Evolutionary conservation across 192 early-diverging fungal genomes (phyloP).

Genomic region (Umbelopsis vinacea): DNA sequence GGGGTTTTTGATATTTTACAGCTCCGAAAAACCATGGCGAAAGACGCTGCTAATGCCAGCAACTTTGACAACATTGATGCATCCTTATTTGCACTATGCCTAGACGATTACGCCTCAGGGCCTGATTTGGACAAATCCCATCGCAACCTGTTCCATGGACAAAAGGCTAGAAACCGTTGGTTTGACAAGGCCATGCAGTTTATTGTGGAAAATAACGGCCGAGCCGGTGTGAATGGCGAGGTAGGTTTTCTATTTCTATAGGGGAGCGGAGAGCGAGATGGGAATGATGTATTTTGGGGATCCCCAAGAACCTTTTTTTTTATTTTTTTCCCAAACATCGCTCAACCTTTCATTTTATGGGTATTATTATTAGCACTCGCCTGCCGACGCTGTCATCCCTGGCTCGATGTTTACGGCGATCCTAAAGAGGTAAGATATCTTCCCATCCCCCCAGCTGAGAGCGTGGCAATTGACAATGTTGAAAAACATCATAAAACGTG

Average conservation of each 20-base stretch:
- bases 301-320: too few relatives aligned
- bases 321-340: too few relatives aligned
- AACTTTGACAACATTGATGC: conserved; percentile 71
- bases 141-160: conserved; percentile 78
- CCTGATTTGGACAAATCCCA: conserved; percentile 68
- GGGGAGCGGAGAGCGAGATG: background rate
- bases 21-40: conserved; percentile 54
- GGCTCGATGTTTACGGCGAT: conserved; percentile 80
- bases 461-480: conserved; percentile 4
- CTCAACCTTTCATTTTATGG: background rate
- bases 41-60: conserved; percentile 50
- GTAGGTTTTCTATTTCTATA: conserved; percentile 32
- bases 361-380: conserved; percentile 72
- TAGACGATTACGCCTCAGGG: conserved; percentile 77
- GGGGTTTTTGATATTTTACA: background rate
- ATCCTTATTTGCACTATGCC: conserved; percentile 85
- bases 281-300: too few relatives aligned
- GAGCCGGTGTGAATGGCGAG: conserved; percentile 93
- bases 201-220: conserved; percentile 50
- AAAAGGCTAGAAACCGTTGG: conserved; percentile 67
- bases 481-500: conserved; percentile 42
- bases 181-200: conserved; percentile 19
- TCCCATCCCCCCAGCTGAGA: background rate
- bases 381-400: conserved; percentile 89
- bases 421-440: conserved; percentile 56